Base-by-base conservation (phyloP, 2,329 filamentous ascomycete species). In the Chaetomium olivaceum region DNA sequence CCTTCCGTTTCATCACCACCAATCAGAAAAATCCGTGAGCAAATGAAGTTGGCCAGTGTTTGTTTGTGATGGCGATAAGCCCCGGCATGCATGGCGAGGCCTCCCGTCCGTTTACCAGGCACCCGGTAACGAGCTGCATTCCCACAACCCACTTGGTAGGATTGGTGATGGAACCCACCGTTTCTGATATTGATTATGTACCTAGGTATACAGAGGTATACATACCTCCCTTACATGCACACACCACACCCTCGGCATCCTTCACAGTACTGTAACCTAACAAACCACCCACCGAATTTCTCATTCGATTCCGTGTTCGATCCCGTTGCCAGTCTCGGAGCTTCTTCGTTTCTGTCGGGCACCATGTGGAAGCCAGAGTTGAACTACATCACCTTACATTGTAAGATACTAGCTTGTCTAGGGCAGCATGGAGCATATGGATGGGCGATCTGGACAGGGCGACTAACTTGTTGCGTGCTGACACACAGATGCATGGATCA, bases 301-400 rank as follows among this genome's bases (percentile, higher is more conserved):
- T 14, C 16, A 8, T 7, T n/a, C 16, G 1, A 43, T 43, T n/a
- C 16, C 16, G 16, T n/a, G n/a, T n/a, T 39, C 29, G 29, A 31
- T 31, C 12, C 14, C 36, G 7, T 19, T 43, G 16, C 16, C 39
- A 43, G 16, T 5, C 39, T n/a, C 39, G 16, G 39, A 1, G 16
- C 39, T 43, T 11, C 46, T 48, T 23, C n/a, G n/a, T 12, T 19
- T 48, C 46, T 21, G 46, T 8, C 12, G 46, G n/a, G 12, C 55
- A n/a, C 7, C 27, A 61, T 61, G 58, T 61, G 58, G 58, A 61
- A 61, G n/a, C 58, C 48, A 21, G 12, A n/a, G 27, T 16, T 54
- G 8, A 61, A 52, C 48, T 61, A 52, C 21, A 51, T 61, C 31
- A 61, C 58, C 31, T 14, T 61, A 11, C 58, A 61, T n/a, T 61